These are phyloP conservation scores for Arthrobotrys musiformis DNA, from an alignment of 2,329 filamentous ascomycete genomes.

Conservation along the genomic window DNA sequence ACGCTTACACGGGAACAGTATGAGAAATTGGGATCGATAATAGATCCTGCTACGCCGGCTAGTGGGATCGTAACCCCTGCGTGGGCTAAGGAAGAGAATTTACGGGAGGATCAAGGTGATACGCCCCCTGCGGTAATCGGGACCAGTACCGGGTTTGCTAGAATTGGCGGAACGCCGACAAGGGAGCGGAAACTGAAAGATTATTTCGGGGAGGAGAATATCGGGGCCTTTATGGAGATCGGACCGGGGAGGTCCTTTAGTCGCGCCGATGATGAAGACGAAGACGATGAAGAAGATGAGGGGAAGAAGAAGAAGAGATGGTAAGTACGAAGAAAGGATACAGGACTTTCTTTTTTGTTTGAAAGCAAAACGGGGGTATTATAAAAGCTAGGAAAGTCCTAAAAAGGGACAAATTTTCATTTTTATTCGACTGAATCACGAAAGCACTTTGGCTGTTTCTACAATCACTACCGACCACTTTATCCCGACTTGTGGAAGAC, in stretches of 20 bases:
- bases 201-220: slow-evolving; percentile 41
- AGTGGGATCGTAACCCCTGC: slow-evolving; percentile 36
- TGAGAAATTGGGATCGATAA: slow-evolving; percentile 40
- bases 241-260: not conserved
- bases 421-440: not conserved
- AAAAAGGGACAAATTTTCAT: not conserved
- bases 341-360: slow-evolving; percentile 21
- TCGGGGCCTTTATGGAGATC: slow-evolving; percentile 35
- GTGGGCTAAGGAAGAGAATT: slow-evolving; percentile 36
- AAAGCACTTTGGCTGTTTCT: not conserved
- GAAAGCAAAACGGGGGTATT: not conserved
- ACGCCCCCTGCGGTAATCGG: slow-evolving; percentile 34
- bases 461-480: not conserved
- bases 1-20: slow-evolving; percentile 32
- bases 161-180: not conserved
- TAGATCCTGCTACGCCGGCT: slow-evolving; percentile 26
- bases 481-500: not conserved
- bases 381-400: slow-evolving; percentile 9
- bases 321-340: slow-evolving; percentile 13
- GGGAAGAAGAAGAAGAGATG: not conserved
- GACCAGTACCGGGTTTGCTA: slow-evolving; percentile 7
- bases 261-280: not conserved
- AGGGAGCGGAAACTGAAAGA: slow-evolving; percentile 30
- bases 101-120: slow-evolving; percentile 19
- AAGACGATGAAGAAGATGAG: not conserved